phyloP scores from a whole-genome alignment of 257 asterid species.

The Verbena officinalis region DNA sequence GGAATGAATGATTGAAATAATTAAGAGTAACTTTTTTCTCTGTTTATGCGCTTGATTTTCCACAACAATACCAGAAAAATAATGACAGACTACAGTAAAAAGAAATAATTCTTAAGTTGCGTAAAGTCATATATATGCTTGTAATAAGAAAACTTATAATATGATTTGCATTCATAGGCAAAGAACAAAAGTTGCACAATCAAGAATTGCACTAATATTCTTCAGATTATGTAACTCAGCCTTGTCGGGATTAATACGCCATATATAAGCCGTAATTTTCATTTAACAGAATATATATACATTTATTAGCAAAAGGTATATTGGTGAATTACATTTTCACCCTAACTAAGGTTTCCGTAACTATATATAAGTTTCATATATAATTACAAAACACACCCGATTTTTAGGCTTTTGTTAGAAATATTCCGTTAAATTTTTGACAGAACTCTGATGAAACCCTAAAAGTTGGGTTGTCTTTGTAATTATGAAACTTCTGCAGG shows the following conservation, averaged over 20 bases:
- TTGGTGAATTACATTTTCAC: no score
- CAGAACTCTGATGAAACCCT: no score
- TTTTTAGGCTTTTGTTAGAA: no score
- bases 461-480: no score
- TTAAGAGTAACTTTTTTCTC: slow-evolving; percentile 17
- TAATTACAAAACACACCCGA: no score
- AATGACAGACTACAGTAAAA: slow-evolving; percentile 8
- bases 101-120: slow-evolving; percentile 25
- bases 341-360: no score
- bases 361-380: no score
- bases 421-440: no score
- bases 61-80: slow-evolving; percentile 22
- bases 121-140: slow-evolving; percentile 28
- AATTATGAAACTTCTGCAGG: no score
- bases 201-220: slow-evolving; percentile 4
- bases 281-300: not conserved
- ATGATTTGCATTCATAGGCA: slow-evolving; percentile 27
- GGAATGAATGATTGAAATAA: slow-evolving; percentile 36
- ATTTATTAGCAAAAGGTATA: no score
- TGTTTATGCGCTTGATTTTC: slow-evolving; percentile 32
- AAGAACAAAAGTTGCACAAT: slow-evolving; percentile 22
- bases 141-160: not conserved
- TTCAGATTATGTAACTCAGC: not conserved
- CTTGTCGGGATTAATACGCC: not conserved
- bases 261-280: not conserved